Conservation (phyloP, 768 basidiomycete species). For the Leccinum olivaceopallidum region DNA sequence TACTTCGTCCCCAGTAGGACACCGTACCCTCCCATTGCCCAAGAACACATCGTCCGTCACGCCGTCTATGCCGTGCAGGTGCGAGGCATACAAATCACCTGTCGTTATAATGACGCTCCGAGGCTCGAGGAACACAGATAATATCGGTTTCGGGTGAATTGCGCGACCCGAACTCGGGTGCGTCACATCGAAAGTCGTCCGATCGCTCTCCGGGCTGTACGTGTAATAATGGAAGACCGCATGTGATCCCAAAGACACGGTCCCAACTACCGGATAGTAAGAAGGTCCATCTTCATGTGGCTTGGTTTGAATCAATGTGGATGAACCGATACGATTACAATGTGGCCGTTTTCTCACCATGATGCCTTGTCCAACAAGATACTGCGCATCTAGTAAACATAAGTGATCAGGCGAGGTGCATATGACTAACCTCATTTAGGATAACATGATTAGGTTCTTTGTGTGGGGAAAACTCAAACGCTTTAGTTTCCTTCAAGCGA, state of each 20-base stretch:
- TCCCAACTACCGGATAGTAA: slow-evolving; percentile 86
- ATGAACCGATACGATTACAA: slow-evolving; percentile 7
- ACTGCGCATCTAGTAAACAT: slow-evolving; percentile 44
- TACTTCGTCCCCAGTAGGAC: slow-evolving; percentile 31
- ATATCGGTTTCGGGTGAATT: slow-evolving; percentile 64
- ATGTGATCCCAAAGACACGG: slow-evolving; percentile 87
- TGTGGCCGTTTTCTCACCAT: slow-evolving; percentile 55
- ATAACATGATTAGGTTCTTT: slow-evolving; percentile 84
- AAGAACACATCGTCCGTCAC: slow-evolving; percentile 48
- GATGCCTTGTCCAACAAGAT: slow-evolving; percentile 89
- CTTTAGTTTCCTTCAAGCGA: slow-evolving; percentile 64
- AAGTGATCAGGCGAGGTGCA: slow-evolving; percentile 3
- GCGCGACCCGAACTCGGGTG: slow-evolving; percentile 42
- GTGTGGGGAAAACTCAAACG: slow-evolving; percentile 64
- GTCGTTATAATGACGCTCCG: slow-evolving; percentile 82
- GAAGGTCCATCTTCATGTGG: slow-evolving; percentile 92
- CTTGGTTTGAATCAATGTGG: slow-evolving; percentile 38
- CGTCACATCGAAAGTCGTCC: slow-evolving; percentile 20
- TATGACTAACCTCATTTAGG: slow-evolving; percentile 68
- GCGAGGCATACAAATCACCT: slow-evolving; percentile 62
- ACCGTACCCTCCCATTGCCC: slow-evolving; percentile 21
- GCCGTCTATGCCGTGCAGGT: slow-evolving; percentile 82
- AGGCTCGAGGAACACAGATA: slow-evolving; percentile 80
- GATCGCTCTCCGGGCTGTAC: slow-evolving; percentile 39
- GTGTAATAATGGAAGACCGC: slow-evolving; percentile 81